phyloP scores from a whole-genome alignment of 768 basidiomycete genomes.

The Strobilomyces dryophilus region DNA sequence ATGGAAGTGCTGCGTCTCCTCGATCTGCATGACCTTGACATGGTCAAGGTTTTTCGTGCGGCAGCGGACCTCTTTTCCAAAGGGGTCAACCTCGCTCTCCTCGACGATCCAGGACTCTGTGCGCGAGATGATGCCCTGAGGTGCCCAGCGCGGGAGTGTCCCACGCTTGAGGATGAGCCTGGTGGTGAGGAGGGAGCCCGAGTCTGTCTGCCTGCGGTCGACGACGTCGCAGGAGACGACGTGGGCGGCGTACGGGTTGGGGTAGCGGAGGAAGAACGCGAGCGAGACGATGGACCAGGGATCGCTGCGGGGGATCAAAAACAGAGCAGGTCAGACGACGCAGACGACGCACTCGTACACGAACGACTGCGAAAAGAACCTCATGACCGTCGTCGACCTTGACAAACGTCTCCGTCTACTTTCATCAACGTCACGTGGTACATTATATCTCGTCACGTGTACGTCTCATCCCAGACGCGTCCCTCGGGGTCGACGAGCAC shows the following conservation, averaged over 20 bases:
- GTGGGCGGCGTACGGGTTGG: constrained; percentile 91
- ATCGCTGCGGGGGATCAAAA: constrained; percentile 51
- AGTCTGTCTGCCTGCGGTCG: constrained; percentile 67
- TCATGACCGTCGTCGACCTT: constrained; percentile 43
- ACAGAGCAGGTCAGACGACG: neutral
- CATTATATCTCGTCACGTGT: constrained; percentile 23
- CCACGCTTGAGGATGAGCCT: constrained; percentile 92
- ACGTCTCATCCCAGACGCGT: constrained; percentile 50
- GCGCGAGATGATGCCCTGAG: constrained; percentile 72
- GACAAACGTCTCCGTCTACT: constrained; percentile 1
- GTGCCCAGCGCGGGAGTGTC: constrained; percentile 89
- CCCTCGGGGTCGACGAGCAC: constrained; percentile 43
- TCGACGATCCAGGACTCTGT: constrained; percentile 95
- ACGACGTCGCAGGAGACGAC: constrained; percentile 95
- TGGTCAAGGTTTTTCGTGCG: constrained; percentile 89
- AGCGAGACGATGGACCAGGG: constrained; percentile 90
- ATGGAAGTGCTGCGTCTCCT: constrained; percentile 72
- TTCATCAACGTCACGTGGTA: constrained; percentile 7
- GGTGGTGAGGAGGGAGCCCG: constrained; percentile 77
- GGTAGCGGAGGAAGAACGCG: constrained; percentile 93
- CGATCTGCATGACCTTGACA: constrained; percentile 90
- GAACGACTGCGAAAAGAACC: constrained; percentile 53
- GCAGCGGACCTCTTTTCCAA: constrained; percentile 71
- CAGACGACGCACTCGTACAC: constrained; percentile 47
- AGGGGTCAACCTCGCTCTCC: constrained; percentile 89